These are phyloP conservation scores for Glutinoglossum americanum DNA, from an alignment of 495 filamentous ascomycete genomes.

Conservation along the genomic window DNA sequence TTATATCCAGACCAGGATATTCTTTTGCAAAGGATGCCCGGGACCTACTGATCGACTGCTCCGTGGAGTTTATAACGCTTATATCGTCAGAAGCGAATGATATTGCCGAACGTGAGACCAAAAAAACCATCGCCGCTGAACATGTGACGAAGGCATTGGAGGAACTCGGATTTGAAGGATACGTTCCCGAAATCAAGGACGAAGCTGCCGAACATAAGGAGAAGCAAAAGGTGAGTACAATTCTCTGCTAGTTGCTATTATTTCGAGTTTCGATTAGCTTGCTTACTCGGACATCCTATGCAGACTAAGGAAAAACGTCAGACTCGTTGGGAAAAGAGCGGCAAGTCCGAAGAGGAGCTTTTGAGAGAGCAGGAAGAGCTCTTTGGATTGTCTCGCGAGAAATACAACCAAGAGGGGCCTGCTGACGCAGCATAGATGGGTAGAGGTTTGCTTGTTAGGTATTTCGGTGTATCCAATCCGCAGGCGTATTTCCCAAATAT, in stretches of 20 bases:
- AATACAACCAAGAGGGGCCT: conserved; percentile 30
- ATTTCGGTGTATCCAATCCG: neutral
- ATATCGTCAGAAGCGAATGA: conserved; percentile 96
- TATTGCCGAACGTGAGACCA: conserved; percentile 91
- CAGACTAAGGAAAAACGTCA: conserved; percentile 91
- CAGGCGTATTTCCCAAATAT: neutral
- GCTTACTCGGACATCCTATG: neutral
- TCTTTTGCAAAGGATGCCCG: conserved; percentile 83
- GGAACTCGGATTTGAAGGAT: conserved; percentile 78
- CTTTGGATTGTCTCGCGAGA: conserved; percentile 62
- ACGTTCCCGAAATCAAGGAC: conserved; percentile 64
- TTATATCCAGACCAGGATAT: conserved; percentile 44
- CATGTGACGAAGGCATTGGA: conserved; percentile 85
- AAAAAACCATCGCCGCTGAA: conserved; percentile 95
- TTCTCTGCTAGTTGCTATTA: neutral
- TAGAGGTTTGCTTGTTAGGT: neutral
- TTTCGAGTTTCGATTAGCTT: neutral
- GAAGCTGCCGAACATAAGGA: conserved; percentile 85
- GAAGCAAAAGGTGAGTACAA: conserved; percentile 51
- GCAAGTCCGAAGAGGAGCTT: conserved; percentile 72
- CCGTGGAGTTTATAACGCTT: conserved; percentile 95
- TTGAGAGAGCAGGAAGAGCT: conserved; percentile 74
- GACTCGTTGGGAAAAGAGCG: conserved; percentile 88
- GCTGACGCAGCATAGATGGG: neutral
- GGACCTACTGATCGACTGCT: conserved; percentile 92